phyloP scores from a whole-genome alignment of 805 yeast species.

The Ogataea saltuana region DNA sequence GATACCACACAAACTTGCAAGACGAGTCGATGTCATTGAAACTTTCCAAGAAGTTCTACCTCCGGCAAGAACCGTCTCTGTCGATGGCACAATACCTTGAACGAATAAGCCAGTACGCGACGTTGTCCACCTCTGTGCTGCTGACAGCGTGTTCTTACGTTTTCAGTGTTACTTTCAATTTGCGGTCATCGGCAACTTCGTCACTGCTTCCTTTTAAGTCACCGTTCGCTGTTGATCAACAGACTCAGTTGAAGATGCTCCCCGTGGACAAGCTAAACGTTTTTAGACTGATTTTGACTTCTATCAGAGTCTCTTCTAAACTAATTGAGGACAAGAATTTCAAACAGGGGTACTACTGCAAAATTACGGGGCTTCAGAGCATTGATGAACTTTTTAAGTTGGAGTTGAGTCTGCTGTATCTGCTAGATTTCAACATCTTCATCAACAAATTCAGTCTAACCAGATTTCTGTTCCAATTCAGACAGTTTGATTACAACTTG shows the following conservation, averaged over 20 bases:
- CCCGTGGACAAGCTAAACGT: slow-evolving; percentile 40
- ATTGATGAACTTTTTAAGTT: slow-evolving; percentile 40
- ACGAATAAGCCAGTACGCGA: slow-evolving; percentile 33
- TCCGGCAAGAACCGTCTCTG: slow-evolving; percentile 35
- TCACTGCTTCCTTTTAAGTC: slow-evolving; percentile 15
- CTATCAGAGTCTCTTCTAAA: slow-evolving; percentile 42
- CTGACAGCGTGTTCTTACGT: slow-evolving; percentile 35
- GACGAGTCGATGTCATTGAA: slow-evolving; percentile 12
- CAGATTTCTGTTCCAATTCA: slow-evolving; percentile 36
- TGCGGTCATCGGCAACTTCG: slow-evolving; percentile 21
- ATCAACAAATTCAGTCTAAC: slow-evolving; percentile 39
- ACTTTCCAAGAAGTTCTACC: slow-evolving; percentile 32
- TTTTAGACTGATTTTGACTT: slow-evolving; percentile 41
- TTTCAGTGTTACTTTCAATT: slow-evolving; percentile 33
- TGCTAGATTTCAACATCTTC: slow-evolving; percentile 43
- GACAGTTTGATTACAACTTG: slow-evolving; percentile 24
- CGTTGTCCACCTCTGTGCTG: slow-evolving; percentile 34
- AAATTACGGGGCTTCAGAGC: slow-evolving; percentile 45
- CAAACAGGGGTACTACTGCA: slow-evolving; percentile 43
- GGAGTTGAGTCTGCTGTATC: slow-evolving; percentile 43
- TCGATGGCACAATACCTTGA: slow-evolving; percentile 31
- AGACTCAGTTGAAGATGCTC: slow-evolving; percentile 23
- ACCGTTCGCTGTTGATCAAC: slow-evolving; percentile 6
- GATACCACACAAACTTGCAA: neutral
- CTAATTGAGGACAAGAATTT: slow-evolving; percentile 47